Base-by-base conservation (phyloP, 2,329 filamentous ascomycete species). In the Fusarium cyanostomum region DNA sequence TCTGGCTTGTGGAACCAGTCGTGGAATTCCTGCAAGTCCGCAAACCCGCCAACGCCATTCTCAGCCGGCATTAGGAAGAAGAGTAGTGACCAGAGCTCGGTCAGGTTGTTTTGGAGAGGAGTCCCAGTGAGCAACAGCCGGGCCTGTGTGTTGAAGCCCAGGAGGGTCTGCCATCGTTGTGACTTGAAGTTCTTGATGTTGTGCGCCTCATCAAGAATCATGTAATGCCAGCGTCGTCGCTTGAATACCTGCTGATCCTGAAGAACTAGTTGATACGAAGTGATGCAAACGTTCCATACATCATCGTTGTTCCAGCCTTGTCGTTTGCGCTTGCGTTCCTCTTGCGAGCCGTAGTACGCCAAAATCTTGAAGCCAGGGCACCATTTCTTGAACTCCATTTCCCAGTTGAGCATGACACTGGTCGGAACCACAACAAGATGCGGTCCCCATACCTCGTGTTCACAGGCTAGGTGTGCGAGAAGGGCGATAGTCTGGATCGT, bases 131-230 rank as follows among this genome's bases (percentile, higher is more conserved):
- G 83, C 1, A 99, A 80, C 10, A 99, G 85, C 30, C 95, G 87
- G 26, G 94, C 89, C 63, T 90, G 89, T 1, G 95, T 98, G 70
- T 96, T 94, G 79, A 99, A 96, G 0, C 91, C 95, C 18, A 99
- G 86, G 64, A 99, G 85, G 0, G 93, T 94, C 75, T 98, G 95
- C 94, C 95, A 99, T 64, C 94, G 85, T 75, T 97, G 94, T 2
- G 94, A 97, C 72, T 96, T 94, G 82, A 98, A 99, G 77, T 99
- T 99, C 74, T 99, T 98, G 83, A 99, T 99, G 78, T 99, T 98
- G 80, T 99, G 95, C 0, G 96, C 95, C 79, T 99, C 95, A 69
- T 99, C 95, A 2, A 99, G 86, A 64, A 99, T 94, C 86, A 99
- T 92, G 77, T 98, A 99, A 73, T 98, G 94, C 96, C 96, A 99